Evolutionary conservation across 2,329 filamentous ascomycete species (phyloP), one percentile per base, ranked within the genome.

Genomic region (Fusarium chuoi): DNA sequence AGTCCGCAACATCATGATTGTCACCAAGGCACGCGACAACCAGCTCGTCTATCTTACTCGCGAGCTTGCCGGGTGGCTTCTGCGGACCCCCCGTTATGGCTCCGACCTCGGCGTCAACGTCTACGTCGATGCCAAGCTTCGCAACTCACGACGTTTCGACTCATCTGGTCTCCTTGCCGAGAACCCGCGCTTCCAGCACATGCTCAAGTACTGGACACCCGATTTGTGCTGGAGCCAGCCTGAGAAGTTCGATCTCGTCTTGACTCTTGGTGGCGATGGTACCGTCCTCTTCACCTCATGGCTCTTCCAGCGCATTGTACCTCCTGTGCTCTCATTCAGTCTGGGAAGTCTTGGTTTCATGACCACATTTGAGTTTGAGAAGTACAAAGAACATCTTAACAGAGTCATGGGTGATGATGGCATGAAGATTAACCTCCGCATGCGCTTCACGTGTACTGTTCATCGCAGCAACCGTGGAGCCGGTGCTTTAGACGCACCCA

Each of bases 361-460:
- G 78, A 97, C 94, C 6, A 95, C 91, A 66, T 97, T 96, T 79
- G 91, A 95, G 80, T 99, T 96, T 80, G 90, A 94, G 70, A 89
- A 92, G 77, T 98, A 98, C 86, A 95, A 94, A 83, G 88, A 93
- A 67, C 94, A 97, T 79, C 89, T 99, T 39, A 92, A 94, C 83
- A 92, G 91, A 61, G 90, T 98, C 76, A 97, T 99, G 95, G 95
- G 95, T 69, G 94, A 97, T 65, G 90, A 93, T 4, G 96, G 96
- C 63, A 98, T 99, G 96, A 93, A 96, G 61, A 96, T 98, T 69
- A 98, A 98, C 80, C 87, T 99, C 76, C 94, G 96, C 75, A 99
- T 99, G 96, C 93, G 96, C 71, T 99, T 99, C 83, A 99, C 96
- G 22, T 98, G 96, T 85, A 98, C 96, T 1, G 95, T 99, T 14